These are phyloP conservation scores for Ophiostoma ulmi DNA, from an alignment of 2,329 filamentous ascomycete species.

Conservation along the genomic window DNA sequence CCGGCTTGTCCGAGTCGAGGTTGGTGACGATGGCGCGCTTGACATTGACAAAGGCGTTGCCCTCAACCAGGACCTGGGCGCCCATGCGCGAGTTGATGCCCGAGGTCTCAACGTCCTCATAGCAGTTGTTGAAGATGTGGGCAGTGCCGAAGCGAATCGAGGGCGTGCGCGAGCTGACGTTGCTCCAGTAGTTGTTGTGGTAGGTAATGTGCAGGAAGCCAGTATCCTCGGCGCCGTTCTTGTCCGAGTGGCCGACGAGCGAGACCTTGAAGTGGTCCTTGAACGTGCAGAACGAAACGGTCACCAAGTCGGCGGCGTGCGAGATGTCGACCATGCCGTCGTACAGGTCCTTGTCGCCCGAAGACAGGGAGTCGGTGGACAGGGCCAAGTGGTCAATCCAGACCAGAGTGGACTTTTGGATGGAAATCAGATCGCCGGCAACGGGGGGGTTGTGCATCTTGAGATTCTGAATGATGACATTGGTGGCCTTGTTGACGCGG, in stretches of 20 bases:
- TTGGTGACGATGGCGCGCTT: neutral
- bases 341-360: conserved; percentile 10
- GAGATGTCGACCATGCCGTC: conserved; percentile 4
- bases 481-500: neutral
- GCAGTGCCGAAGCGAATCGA: neutral
- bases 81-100: conserved; percentile 11
- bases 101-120: neutral
- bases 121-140: conserved; percentile 13
- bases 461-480: conserved; percentile 9
- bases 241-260: conserved; percentile 10
- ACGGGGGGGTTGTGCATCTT: conserved; percentile 7
- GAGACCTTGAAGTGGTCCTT: conserved; percentile 10
- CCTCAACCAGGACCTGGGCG: conserved; percentile 1
- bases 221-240: neutral
- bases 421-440: neutral
- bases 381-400: conserved; percentile 8
- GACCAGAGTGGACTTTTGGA: conserved; percentile 1
- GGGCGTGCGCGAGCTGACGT: conserved; percentile 6
- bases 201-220: conserved; percentile 8
- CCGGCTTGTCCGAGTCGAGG: neutral
- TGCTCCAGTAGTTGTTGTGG: conserved; percentile 11
- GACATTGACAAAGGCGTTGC: conserved; percentile 2
- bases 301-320: conserved; percentile 5
- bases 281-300: conserved; percentile 2
- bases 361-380: neutral